Percentiles rank a stretch among this genome's conserved stretches.
Conservation (phyloP, 306 rosid genomes). For the Rosa lucieae region DNA sequence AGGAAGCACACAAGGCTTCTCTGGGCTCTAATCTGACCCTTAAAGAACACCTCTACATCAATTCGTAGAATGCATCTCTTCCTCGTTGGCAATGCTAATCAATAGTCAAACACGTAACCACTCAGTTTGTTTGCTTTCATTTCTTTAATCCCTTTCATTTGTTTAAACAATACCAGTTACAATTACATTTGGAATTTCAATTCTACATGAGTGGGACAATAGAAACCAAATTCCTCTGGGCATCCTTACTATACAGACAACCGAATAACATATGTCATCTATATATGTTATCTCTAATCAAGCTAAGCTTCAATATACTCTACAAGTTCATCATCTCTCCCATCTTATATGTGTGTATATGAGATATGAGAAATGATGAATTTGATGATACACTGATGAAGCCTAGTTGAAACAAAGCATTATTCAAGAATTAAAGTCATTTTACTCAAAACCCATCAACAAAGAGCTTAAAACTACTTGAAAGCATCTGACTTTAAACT, state of each 20-base stretch:
- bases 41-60: too few species aligned
- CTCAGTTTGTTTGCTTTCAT: neutral
- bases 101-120: neutral
- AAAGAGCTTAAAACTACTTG: neutral
- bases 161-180: neutral
- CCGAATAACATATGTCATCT: neutral
- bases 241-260: neutral
- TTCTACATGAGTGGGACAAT: neutral
- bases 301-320: neutral
- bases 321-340: slow-evolving; percentile 2
- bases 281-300: neutral
- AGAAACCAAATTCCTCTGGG: neutral
- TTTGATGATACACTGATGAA: neutral
- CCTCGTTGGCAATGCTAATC: slow-evolving; percentile 3
- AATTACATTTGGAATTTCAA: neutral
- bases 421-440: neutral
- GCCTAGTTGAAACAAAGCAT: neutral
- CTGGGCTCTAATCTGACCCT: neutral
- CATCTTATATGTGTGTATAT: neutral
- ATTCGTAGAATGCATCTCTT: neutral
- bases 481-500: neutral
- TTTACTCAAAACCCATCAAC: slow-evolving; percentile 9
- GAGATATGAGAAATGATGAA: neutral
- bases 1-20: neutral
- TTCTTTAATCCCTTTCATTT: neutral